A percentile compares a stretch with the other conserved stretches of the same genome.
phyloP scores from a whole-genome alignment of 2,329 filamentous ascomycete genomes.

The Diaporthe eres region DNA sequence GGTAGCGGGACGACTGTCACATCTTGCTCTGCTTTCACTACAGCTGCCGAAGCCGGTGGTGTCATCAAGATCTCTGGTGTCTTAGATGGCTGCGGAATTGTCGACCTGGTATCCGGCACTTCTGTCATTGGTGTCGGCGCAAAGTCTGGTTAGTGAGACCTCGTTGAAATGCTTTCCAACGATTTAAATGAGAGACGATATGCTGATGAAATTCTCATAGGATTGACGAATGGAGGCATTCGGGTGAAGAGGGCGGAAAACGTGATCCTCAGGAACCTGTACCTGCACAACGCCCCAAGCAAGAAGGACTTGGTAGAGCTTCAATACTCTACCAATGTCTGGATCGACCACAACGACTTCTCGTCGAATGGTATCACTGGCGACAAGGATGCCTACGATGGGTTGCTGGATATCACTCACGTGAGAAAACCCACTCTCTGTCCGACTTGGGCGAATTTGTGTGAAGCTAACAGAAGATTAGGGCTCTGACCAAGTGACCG shows the following conservation, averaged over 20 bases:
- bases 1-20: conserved; percentile 61
- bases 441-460: neutral
- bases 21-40: conserved; percentile 56
- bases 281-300: conserved; percentile 62
- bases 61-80: conserved; percentile 63
- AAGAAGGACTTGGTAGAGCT: conserved; percentile 64
- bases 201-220: conserved; percentile 40
- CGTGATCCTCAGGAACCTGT: conserved; percentile 71
- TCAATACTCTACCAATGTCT: conserved; percentile 52
- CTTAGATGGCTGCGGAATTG: conserved; percentile 57
- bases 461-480: neutral
- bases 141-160: conserved; percentile 50
- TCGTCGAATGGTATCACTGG: conserved; percentile 62
- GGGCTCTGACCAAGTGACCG: conserved; percentile 28
- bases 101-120: conserved; percentile 64
- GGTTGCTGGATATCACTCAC: conserved; percentile 68
- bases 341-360: conserved; percentile 69
- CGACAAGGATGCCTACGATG: conserved; percentile 71
- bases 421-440: conserved; percentile 61
- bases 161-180: neutral
- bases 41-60: conserved; percentile 54
- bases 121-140: conserved; percentile 65
- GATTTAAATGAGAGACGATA: neutral
- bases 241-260: conserved; percentile 63
- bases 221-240: conserved; percentile 61